These are phyloP conservation scores for Herpetospermum pedunculosum DNA, from an alignment of 306 rosid genomes.

Conservation along the genomic window DNA sequence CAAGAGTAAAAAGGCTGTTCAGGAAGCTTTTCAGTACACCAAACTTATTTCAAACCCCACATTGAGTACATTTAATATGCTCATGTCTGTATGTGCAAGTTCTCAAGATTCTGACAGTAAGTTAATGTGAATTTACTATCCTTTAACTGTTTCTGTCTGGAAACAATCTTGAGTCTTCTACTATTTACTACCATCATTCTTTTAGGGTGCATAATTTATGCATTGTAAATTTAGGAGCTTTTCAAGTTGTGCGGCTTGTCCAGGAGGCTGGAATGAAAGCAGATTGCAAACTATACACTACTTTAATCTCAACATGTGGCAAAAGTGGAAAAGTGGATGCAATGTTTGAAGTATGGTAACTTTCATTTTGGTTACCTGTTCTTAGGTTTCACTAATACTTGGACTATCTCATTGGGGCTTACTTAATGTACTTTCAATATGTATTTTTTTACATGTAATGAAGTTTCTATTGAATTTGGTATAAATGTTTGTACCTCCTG, in stretches of 20 bases:
- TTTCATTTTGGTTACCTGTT: slow-evolving; percentile 20
- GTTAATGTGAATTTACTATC: slow-evolving; percentile 7
- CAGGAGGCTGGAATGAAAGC: slow-evolving; percentile 67
- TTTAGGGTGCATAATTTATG: slow-evolving; percentile 13
- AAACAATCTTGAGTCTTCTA: slow-evolving; percentile 3
- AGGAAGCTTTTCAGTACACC: slow-evolving; percentile 76
- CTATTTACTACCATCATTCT: slow-evolving; percentile 10
- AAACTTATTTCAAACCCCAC: slow-evolving; percentile 75
- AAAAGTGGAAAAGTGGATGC: slow-evolving; percentile 88
- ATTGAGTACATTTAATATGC: slow-evolving; percentile 91
- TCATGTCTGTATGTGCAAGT: slow-evolving; percentile 79
- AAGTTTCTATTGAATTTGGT: not conserved
- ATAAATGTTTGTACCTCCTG: not conserved
- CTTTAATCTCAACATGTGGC: slow-evolving; percentile 83
- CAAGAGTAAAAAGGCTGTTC: slow-evolving; percentile 73
- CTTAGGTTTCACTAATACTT: slow-evolving; percentile 5
- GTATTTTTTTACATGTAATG: not conserved
- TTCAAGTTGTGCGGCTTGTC: slow-evolving; percentile 70
- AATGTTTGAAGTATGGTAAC: slow-evolving; percentile 80
- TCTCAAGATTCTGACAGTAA: slow-evolving; percentile 72
- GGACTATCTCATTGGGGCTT: not conserved
- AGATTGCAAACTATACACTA: slow-evolving; percentile 94
- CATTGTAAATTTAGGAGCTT: slow-evolving; percentile 58
- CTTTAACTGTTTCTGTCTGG: not conserved
- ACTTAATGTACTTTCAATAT: not conserved